phyloP scores from a whole-genome alignment of 139 green algal species.

The Chlamydomonas eustigma region DNA sequence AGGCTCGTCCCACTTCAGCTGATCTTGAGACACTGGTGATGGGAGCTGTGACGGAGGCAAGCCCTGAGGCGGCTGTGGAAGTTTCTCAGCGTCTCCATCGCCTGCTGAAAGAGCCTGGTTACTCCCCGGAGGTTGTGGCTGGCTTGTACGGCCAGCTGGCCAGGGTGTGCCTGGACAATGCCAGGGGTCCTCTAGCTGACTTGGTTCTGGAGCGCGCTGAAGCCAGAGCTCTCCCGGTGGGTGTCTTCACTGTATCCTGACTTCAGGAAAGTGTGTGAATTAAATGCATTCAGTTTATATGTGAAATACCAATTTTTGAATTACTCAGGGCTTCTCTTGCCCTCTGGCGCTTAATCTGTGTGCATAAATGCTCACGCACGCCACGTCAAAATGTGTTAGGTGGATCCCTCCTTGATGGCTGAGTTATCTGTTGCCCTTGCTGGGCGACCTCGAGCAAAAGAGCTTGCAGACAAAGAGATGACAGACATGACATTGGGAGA shows the following conservation, averaged over 20 bases:
- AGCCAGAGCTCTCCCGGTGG: slow-evolving; percentile 6
- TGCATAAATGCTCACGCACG: too few species aligned
- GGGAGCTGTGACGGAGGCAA: slow-evolving; percentile 14
- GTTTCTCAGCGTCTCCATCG: slow-evolving; percentile 2
- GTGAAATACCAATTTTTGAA: too few species aligned
- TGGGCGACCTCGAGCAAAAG: slow-evolving; percentile 6
- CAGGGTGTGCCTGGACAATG: slow-evolving; percentile 12
- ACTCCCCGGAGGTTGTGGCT: not conserved
- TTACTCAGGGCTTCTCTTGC: too few species aligned
- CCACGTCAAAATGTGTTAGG: too few species aligned
- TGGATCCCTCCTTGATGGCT: slow-evolving; percentile 9
- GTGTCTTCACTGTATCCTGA: not conserved
- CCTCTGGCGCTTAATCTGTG: too few species aligned
- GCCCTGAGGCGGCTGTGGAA: slow-evolving; percentile 16
- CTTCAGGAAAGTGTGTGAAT: too few species aligned
- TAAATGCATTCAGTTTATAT: too few species aligned
- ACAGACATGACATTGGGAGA: not conserved
- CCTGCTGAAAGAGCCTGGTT: slow-evolving; percentile 9
- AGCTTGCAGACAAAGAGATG: slow-evolving; percentile 10
- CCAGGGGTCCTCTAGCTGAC: slow-evolving; percentile 12
- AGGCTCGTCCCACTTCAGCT: not conserved
- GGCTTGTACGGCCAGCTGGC: slow-evolving; percentile 16
- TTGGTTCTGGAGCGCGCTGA: slow-evolving; percentile 22
- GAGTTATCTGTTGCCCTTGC: slow-evolving; percentile 14
- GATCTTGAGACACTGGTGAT: slow-evolving; percentile 24